Evolutionary conservation across 495 filamentous ascomycete species (phyloP).

Genomic region (Daldinia concentrica): DNA sequence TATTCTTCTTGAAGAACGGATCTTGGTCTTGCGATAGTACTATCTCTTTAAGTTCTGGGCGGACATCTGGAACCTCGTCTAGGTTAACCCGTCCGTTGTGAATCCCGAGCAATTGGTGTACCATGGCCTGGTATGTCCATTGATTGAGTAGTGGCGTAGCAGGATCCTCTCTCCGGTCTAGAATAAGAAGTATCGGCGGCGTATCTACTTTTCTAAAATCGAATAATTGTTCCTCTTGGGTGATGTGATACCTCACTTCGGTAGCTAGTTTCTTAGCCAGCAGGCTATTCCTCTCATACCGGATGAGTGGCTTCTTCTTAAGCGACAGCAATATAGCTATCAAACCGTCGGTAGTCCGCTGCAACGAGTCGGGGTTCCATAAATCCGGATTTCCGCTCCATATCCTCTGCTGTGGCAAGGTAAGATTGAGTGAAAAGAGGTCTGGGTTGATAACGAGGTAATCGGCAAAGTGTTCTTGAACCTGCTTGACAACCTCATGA

Average conservation of each 20-base stretch:
- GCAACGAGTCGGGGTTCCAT: constrained; percentile 89
- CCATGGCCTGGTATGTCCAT: constrained; percentile 99
- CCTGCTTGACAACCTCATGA: constrained; percentile 89
- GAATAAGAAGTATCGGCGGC: constrained; percentile 86
- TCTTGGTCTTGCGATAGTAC: constrained; percentile 97
- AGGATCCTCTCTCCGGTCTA: constrained; percentile 94
- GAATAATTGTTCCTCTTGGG: constrained; percentile 96
- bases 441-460: constrained; percentile 96
- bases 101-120: constrained; percentile 94
- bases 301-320: constrained; percentile 95
- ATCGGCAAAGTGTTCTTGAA: constrained; percentile 96
- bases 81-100: constrained; percentile 91
- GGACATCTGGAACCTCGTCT: constrained; percentile 84
- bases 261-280: constrained; percentile 91
- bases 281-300: constrained; percentile 92
- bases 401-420: constrained; percentile 77
- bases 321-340: constrained; percentile 82
- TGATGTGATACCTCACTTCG: constrained; percentile 90
- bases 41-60: constrained; percentile 92
- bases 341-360: constrained; percentile 85
- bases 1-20: constrained; percentile 99
- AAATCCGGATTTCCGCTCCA: constrained; percentile 82
- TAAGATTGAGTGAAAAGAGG: constrained; percentile 82
- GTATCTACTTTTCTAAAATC: constrained; percentile 97
- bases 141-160: constrained; percentile 95